Evolutionary conservation across 2,329 filamentous ascomycete genomes (phyloP), one percentile per base, ranked within the genome.

Genomic region (Coniella vitis): DNA sequence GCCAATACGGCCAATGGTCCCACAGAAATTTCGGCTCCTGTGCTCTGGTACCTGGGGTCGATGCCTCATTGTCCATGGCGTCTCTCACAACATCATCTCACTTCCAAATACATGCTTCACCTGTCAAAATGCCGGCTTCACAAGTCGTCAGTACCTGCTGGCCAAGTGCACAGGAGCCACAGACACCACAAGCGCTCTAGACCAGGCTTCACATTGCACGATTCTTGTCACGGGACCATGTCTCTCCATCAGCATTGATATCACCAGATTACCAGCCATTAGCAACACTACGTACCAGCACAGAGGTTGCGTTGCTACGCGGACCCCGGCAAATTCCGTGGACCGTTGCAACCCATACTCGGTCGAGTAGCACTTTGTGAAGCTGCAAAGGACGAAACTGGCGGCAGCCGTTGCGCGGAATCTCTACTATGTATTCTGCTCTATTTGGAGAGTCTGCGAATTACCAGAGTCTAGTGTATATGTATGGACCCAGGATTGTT

Each of bases 371-470:
- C 46, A 52, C 49, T 48, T 47, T 56, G 58, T 63, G 60, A 21
- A 59, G 59, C 60, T 63, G 59, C 59, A 61, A 55, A 56, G n/a
- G n/a, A n/a, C 66, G 65, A 63, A 65, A 16, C 69, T 67, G 68
- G 19, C 17, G 19, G 66, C 61, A 61, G 61, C 65, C 62, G 63
- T 61, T 55, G 56, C 60, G 55, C 56, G 56, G 53, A 39, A 39
- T 32, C 32, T 38, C 46, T 22, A 7, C 16, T 10, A 5, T 22
- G 38, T 19, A 16, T 41, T 29, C 38, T 8, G 4, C 10, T 21
- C 38, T 25, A 21, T 13, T 40, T 13, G 8, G 37, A 38, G 37
- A 39, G 19, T 22, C 25, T 29, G 25, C 25, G 25, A 10, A 29
- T 29, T 29, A 29, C 25, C 25, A 29, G 10, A 10, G 10, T 10